phyloP scores from a whole-genome alignment of 108 stramenopile genomes.

The Pinguiococcus pyrenoidosus region DNA sequence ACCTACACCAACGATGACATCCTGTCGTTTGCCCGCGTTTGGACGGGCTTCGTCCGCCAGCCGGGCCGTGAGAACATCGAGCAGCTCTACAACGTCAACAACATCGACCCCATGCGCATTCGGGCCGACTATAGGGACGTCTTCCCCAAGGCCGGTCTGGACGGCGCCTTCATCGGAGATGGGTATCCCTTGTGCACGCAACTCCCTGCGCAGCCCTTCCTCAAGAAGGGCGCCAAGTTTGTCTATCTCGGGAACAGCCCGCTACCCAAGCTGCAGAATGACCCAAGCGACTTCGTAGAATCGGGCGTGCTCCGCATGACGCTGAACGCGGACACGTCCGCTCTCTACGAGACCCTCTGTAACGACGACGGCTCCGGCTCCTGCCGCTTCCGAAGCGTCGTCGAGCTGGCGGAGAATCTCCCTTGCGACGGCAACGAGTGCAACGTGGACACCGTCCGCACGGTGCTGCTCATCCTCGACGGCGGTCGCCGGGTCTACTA shows the following conservation, averaged over 20 bases:
- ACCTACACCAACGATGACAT: constrained; percentile 62
- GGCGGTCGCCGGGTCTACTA: constrained; percentile 8
- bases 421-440: constrained; percentile 11
- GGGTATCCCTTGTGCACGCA: constrained; percentile 7
- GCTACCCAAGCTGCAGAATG: constrained; percentile 23
- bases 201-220: constrained; percentile 25
- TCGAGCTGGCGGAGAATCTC: constrained; percentile 12
- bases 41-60: constrained; percentile 45
- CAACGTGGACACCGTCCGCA: neutral
- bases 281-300: neutral
- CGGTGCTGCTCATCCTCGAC: neutral
- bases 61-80: constrained; percentile 37
- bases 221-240: constrained; percentile 42
- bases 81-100: constrained; percentile 5
- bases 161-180: constrained; percentile 53
- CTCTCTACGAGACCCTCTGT: constrained; percentile 2
- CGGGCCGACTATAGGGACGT: constrained; percentile 18
- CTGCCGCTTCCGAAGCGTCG: constrained; percentile 24
- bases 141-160: constrained; percentile 47
- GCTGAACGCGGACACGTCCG: constrained; percentile 7
- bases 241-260: constrained; percentile 32
- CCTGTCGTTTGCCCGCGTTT: constrained; percentile 38
- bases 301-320: constrained; percentile 1
- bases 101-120: constrained; percentile 45
- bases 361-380: constrained; percentile 1